A percentile compares a stretch with the other conserved stretches of the same genome.
phyloP scores from a whole-genome alignment of 1,139 yeast species.

The Lodderomyces margitis region DNA sequence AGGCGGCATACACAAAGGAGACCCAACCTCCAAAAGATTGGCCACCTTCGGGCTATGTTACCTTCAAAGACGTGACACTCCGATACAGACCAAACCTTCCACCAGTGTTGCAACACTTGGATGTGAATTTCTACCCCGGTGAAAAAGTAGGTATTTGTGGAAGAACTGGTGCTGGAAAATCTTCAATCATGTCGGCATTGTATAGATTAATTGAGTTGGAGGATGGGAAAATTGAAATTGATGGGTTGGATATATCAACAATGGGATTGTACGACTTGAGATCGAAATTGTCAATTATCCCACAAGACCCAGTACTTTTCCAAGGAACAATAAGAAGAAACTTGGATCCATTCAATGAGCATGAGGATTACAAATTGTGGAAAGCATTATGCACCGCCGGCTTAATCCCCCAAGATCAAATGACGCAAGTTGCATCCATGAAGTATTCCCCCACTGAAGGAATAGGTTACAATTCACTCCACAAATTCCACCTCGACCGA shows the following conservation, averaged over 20 bases:
- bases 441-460: neutral
- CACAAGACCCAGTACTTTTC: conserved; percentile 78
- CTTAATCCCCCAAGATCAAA: conserved; percentile 36
- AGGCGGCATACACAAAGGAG: conserved; percentile 65
- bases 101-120: conserved; percentile 79
- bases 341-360: conserved; percentile 61
- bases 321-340: conserved; percentile 64
- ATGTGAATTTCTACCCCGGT: conserved; percentile 72
- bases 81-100: conserved; percentile 87
- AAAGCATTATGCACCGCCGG: conserved; percentile 61
- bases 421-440: conserved; percentile 1
- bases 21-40: conserved; percentile 72
- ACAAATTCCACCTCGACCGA: conserved; percentile 40
- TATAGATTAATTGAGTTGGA: conserved; percentile 89
- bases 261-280: conserved; percentile 59
- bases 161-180: conserved; percentile 90
- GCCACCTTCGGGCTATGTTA: conserved; percentile 83
- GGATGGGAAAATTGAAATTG: conserved; percentile 73
- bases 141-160: conserved; percentile 94
- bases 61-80: conserved; percentile 69
- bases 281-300: conserved; percentile 64
- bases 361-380: conserved; percentile 54
- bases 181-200: conserved; percentile 90
- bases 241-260: conserved; percentile 69
- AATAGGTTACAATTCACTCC: conserved; percentile 4